These are phyloP conservation scores for Prunus armeniaca DNA, from an alignment of 306 rosid species.

Conservation along the genomic window DNA sequence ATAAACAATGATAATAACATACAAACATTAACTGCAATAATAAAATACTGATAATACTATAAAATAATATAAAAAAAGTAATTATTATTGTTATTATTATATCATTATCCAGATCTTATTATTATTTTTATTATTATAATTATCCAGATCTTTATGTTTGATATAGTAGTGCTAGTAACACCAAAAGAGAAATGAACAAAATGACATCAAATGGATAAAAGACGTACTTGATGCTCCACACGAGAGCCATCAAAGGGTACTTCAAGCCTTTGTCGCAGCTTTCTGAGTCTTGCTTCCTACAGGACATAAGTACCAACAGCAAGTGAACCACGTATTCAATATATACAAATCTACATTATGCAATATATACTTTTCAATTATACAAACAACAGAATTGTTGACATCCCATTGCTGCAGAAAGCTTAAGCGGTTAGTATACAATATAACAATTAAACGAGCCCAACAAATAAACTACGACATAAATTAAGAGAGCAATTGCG, in stretches of 20 bases:
- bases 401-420: background rate
- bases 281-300: constrained; percentile 75
- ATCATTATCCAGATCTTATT: too few relatives aligned
- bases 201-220: constrained; percentile 11
- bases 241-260: constrained; percentile 87
- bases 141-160: too few relatives aligned
- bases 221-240: constrained; percentile 78
- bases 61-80: too few relatives aligned
- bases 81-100: too few relatives aligned
- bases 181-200: constrained; percentile 2
- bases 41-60: background rate
- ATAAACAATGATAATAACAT: too few relatives aligned
- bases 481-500: background rate
- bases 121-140: too few relatives aligned
- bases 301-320: constrained; percentile 17
- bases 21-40: background rate
- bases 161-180: background rate
- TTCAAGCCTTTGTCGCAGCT: constrained; percentile 59
- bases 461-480: background rate
- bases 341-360: background rate
- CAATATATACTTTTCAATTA: background rate
- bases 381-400: background rate
- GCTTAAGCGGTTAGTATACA: background rate
- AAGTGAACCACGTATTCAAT: background rate
- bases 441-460: background rate